A percentile compares a stretch with the other conserved stretches of the same genome.
phyloP scores from a whole-genome alignment of 768 basidiomycete species.

The Leccinum imitatum region DNA sequence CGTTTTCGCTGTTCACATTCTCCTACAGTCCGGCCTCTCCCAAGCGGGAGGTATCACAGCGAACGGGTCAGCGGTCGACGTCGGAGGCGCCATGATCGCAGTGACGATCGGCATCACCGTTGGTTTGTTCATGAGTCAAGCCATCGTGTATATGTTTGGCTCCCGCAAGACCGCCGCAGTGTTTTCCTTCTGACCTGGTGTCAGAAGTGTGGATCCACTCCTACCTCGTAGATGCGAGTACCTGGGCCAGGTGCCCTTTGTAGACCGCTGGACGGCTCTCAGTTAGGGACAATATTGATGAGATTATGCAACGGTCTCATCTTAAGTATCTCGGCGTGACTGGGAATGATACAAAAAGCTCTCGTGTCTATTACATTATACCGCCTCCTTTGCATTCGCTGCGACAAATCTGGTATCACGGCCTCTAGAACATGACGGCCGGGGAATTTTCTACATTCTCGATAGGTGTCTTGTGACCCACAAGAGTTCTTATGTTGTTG shows the following conservation, averaged over 20 bases:
- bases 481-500: slow-evolving; percentile 93
- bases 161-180: slow-evolving; percentile 80
- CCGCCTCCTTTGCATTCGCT: neutral
- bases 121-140: slow-evolving; percentile 85
- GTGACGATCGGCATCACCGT: slow-evolving; percentile 91
- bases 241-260: neutral
- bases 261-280: slow-evolving; percentile 10
- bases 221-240: slow-evolving; percentile 4
- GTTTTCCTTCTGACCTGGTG: slow-evolving; percentile 64
- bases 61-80: slow-evolving; percentile 78
- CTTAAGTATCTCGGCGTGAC: neutral
- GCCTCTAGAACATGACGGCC: slow-evolving; percentile 80
- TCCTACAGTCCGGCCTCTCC: slow-evolving; percentile 70
- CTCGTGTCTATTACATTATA: slow-evolving; percentile 7
- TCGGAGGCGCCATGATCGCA: slow-evolving; percentile 85
- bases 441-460: slow-evolving; percentile 86
- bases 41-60: slow-evolving; percentile 85
- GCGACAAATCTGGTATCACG: slow-evolving; percentile 8
- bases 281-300: neutral
- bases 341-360: slow-evolving; percentile 1
- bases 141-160: slow-evolving; percentile 85
- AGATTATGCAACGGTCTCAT: neutral
- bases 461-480: slow-evolving; percentile 95
- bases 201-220: neutral
- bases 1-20: slow-evolving; percentile 1